Conservation (phyloP, 129 eudicot genomes). For the Erigeron canadensis region DNA sequence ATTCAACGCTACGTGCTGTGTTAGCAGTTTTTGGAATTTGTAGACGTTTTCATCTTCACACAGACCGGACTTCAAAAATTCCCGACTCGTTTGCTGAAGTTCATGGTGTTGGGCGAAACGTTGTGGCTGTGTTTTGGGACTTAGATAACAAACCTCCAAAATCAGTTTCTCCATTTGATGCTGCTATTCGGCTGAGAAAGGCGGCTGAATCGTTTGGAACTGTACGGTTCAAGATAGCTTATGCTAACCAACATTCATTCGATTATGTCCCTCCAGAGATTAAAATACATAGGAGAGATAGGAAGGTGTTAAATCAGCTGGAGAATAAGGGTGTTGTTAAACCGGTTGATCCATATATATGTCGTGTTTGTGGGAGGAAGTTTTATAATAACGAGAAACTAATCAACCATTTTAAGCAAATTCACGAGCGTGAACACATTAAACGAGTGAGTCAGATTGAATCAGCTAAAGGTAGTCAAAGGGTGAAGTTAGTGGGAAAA, state of each 20-base stretch:
- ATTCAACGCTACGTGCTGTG: constrained; percentile 17
- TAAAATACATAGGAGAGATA: constrained; percentile 46
- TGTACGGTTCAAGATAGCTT: constrained; percentile 66
- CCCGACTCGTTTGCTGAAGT: constrained; percentile 25
- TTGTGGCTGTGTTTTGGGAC: constrained; percentile 85
- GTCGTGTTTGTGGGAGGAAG: constrained; percentile 81
- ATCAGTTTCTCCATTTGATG: constrained; percentile 63
- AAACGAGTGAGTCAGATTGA: constrained; percentile 70
- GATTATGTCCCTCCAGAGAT: constrained; percentile 54
- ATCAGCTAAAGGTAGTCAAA: constrained; percentile 60
- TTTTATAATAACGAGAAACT: constrained; percentile 58
- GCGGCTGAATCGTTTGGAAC: constrained; percentile 59
- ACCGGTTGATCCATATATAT: constrained; percentile 48
- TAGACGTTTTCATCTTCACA: constrained; percentile 28
- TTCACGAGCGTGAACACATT: constrained; percentile 68
- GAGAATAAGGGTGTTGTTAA: constrained; percentile 58
- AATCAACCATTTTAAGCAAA: constrained; percentile 66
- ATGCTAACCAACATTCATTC: constrained; percentile 61
- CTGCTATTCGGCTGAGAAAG: constrained; percentile 60
- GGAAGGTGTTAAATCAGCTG: constrained; percentile 39
- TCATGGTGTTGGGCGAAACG: constrained; percentile 28
- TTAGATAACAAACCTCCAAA: constrained; percentile 82
- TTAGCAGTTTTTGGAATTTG: constrained; percentile 4
- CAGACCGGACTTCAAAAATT: constrained; percentile 21
- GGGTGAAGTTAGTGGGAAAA: constrained; percentile 54